These are phyloP conservation scores for Agapanthus africanus DNA, from an alignment of 106 monocot species.

Conservation along the genomic window DNA sequence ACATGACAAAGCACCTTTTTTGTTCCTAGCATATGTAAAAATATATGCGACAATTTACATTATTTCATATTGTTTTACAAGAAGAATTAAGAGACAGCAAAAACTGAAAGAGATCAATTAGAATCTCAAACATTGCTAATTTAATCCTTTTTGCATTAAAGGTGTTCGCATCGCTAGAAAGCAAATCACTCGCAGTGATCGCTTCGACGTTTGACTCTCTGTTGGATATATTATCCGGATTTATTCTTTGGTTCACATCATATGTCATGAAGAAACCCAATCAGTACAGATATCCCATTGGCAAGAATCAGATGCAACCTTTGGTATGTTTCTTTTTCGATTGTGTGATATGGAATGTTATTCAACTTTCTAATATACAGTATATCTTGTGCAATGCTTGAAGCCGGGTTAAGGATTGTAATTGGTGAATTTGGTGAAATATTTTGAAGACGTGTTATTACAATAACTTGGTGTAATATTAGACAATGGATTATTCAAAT, in stretches of 20 bases:
- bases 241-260: constrained; percentile 79
- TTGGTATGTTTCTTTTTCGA: constrained; percentile 35
- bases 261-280: constrained; percentile 73
- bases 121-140: constrained; percentile 60
- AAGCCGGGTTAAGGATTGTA: too few species aligned
- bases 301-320: constrained; percentile 92
- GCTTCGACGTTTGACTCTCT: constrained; percentile 83
- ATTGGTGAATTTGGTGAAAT: too few species aligned
- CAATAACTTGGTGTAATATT: too few species aligned
- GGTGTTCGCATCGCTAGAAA: constrained; percentile 58
- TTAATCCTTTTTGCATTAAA: constrained; percentile 60
- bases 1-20: background rate
- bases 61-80: constrained; percentile 18
- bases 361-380: too few species aligned
- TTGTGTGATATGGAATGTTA: too few species aligned
- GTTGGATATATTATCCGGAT: constrained; percentile 78
- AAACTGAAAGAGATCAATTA: constrained; percentile 58
- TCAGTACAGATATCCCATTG: constrained; percentile 68
- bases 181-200: constrained; percentile 72
- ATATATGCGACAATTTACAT: constrained; percentile 19
- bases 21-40: constrained; percentile 9
- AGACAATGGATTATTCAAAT: too few species aligned
- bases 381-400: too few species aligned
- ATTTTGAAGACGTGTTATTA: too few species aligned
- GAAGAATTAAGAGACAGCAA: constrained; percentile 48